Evolutionary conservation across 192 early-diverging fungal genomes (phyloP).

Genomic region (Irineochytrium annulatum): DNA sequence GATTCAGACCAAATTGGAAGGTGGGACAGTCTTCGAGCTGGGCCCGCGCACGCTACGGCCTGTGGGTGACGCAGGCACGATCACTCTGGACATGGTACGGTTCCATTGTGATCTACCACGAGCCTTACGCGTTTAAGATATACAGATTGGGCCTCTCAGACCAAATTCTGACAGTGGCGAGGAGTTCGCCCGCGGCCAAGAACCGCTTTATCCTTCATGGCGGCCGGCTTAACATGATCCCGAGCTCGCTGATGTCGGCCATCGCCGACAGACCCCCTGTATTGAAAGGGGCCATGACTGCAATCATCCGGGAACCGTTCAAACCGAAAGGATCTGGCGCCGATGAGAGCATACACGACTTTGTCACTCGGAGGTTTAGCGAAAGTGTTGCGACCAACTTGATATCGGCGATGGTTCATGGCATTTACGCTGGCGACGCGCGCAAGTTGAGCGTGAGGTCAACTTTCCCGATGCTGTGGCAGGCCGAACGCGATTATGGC

Average conservation of each 20-base stretch:
- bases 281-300: conserved; percentile 53
- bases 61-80: conserved; percentile 58
- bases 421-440: conserved; percentile 89
- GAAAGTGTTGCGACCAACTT: conserved; percentile 70
- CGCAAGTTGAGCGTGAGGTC: conserved; percentile 71
- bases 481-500: conserved; percentile 35
- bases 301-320: conserved; percentile 58
- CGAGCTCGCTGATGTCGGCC: conserved; percentile 41
- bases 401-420: conserved; percentile 85
- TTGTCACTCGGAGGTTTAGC: conserved; percentile 77
- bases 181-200: conserved; percentile 64
- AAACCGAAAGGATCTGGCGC: background rate
- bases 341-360: conserved; percentile 87
- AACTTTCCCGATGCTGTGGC: conserved; percentile 67
- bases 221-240: conserved; percentile 66
- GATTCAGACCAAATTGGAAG: conserved; percentile 63
- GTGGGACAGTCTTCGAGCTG: conserved; percentile 16
- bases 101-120: background rate
- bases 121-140: conserved; percentile 34
- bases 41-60: conserved; percentile 85
- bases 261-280: conserved; percentile 35
- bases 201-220: conserved; percentile 81
- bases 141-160: conserved; percentile 58
- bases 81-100: conserved; percentile 76
- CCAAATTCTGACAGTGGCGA: conserved; percentile 55